phyloP scores from a whole-genome alignment of 192 early-diverging fungal genomes.

The Martensiomyces pterosporus region DNA sequence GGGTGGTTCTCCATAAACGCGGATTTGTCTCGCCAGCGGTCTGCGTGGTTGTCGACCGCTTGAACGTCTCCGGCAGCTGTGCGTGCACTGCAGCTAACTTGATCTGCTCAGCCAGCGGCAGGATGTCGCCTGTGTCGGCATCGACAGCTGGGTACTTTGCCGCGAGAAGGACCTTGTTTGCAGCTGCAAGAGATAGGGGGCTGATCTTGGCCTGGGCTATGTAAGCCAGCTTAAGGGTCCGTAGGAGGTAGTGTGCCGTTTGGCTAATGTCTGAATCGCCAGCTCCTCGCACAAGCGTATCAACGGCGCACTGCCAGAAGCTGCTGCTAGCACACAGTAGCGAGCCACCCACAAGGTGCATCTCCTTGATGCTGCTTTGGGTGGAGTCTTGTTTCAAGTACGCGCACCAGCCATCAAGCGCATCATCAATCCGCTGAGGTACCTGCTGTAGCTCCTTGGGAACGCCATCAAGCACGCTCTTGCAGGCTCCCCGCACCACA shows the following conservation, averaged over 20 bases:
- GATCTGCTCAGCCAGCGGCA: slow-evolving; percentile 5
- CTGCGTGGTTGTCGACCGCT: neutral
- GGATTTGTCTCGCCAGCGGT: neutral
- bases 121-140: slow-evolving; percentile 6
- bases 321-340: too few relatives aligned
- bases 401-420: too few relatives aligned
- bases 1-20: neutral
- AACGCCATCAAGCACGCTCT: neutral
- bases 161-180: slow-evolving; percentile 4
- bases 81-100: neutral
- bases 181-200: neutral
- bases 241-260: slow-evolving; percentile 6
- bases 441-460: too few relatives aligned
- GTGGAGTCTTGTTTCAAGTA: too few relatives aligned
- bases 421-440: too few relatives aligned
- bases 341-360: too few relatives aligned
- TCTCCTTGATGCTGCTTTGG: too few relatives aligned
- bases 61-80: neutral
- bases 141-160: slow-evolving; percentile 9
- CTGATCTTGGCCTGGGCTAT: slow-evolving; percentile 1
- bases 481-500: too few relatives aligned
- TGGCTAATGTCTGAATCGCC: neutral
- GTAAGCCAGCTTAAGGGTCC: slow-evolving; percentile 16
- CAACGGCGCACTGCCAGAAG: slow-evolving; percentile 20
- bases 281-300: slow-evolving; percentile 1